A percentile compares a stretch with the other conserved stretches of the same genome.
Conservation (phyloP, 331 rosid species). For the Erythrophleum ivorense region DNA sequence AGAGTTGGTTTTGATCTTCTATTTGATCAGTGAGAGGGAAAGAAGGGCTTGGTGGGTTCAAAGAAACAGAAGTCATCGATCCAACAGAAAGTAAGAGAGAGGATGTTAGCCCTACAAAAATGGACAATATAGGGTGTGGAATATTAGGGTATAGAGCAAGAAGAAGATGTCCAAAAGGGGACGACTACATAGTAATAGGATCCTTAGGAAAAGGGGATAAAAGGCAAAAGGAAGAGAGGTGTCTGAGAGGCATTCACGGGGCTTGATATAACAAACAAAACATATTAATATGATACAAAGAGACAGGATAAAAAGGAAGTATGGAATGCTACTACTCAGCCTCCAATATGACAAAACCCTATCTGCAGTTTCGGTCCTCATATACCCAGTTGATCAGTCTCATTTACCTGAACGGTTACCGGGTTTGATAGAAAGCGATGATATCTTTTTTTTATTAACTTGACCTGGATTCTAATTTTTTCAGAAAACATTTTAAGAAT, state of each 20-base stretch:
- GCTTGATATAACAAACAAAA: constrained; percentile 40
- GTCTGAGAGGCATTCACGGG: constrained; percentile 60
- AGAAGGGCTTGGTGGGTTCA: constrained; percentile 49
- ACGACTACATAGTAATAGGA: constrained; percentile 43
- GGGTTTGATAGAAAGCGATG: background rate
- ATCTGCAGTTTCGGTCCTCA: constrained; percentile 44
- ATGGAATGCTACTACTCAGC: constrained; percentile 57
- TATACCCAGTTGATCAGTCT: background rate
- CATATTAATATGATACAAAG: constrained; percentile 32
- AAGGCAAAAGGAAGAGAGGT: constrained; percentile 39
- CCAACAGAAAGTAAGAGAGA: constrained; percentile 27
- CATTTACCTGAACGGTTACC: background rate
- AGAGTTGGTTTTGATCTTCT: constrained; percentile 47
- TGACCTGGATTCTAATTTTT: background rate
- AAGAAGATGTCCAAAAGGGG: constrained; percentile 40
- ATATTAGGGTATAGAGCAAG: constrained; percentile 42
- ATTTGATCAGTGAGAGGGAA: constrained; percentile 39
- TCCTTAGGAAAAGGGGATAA: constrained; percentile 36
- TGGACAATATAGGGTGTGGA: constrained; percentile 27
- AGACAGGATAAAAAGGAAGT: constrained; percentile 58
- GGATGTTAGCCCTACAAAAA: constrained; percentile 34
- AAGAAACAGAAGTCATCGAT: constrained; percentile 60
- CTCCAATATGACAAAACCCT: constrained; percentile 48
- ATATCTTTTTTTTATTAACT: background rate
- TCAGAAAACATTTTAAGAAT: background rate